Evolutionary conservation across 2,329 filamentous ascomycete species (phyloP).

Genomic region (Lecanicillium sp.): DNA sequence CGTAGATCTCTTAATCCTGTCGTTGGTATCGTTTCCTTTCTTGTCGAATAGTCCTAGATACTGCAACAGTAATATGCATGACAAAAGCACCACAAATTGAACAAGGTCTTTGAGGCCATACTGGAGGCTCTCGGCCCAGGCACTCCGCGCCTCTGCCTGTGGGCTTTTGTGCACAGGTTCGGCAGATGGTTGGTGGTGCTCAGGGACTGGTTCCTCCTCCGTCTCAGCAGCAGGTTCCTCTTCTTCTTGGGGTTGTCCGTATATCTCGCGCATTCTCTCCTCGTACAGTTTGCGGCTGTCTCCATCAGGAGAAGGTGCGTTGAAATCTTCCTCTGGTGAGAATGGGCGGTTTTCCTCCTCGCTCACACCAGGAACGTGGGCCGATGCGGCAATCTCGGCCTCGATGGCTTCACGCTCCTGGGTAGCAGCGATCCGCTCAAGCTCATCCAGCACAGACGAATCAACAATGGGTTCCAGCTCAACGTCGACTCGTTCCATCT

Average conservation of each 20-base stretch:
- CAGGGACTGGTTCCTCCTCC: not conserved
- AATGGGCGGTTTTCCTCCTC: conserved; percentile 13
- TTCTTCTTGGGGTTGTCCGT: conserved; percentile 33
- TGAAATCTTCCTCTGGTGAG: conserved; percentile 14
- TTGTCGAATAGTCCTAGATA: no score
- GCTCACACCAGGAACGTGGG: conserved; percentile 13
- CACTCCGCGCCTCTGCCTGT: no score
- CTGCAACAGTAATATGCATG: no score
- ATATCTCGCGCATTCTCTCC: conserved; percentile 48
- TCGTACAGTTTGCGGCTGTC: conserved; percentile 39
- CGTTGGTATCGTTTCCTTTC: no score
- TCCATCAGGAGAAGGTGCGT: conserved; percentile 19
- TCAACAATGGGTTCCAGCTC: conserved; percentile 75
- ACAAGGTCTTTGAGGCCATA: no score
- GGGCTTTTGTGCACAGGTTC: conserved; percentile 7
- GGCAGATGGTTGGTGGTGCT: not conserved
- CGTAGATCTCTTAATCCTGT: no score
- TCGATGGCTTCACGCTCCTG: conserved; percentile 35
- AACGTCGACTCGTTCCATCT: conserved; percentile 98
- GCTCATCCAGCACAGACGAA: conserved; percentile 49
- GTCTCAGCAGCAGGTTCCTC: conserved; percentile 9
- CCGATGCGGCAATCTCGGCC: conserved; percentile 23
- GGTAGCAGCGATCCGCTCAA: conserved; percentile 49
- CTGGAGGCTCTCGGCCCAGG: no score
- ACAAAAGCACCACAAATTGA: no score